Percentiles rank a stretch among this genome's conserved stretches.
Evolutionary conservation across 257 asterid genomes (phyloP).

Genomic region (Plantago ovata): DNA sequence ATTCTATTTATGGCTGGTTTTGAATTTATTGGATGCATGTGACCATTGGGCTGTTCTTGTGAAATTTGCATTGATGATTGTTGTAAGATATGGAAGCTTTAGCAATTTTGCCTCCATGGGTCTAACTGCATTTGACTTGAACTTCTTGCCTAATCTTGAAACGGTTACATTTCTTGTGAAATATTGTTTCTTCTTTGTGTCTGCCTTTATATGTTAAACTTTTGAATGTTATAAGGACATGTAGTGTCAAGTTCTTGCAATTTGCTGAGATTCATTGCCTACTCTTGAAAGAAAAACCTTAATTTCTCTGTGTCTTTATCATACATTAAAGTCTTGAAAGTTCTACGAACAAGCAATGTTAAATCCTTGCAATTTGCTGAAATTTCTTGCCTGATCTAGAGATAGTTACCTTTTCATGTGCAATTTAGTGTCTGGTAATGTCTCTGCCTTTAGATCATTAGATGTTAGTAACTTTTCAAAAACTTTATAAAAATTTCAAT

Average conservation of each 20-base stretch:
- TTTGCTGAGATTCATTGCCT: background rate
- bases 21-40: slow-evolving; percentile 22
- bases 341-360: too few relatives aligned
- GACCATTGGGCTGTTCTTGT: slow-evolving; percentile 19
- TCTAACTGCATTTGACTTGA: background rate
- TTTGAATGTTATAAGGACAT: slow-evolving; percentile 1
- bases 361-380: slow-evolving; percentile 10
- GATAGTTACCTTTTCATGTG: background rate
- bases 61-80: slow-evolving; percentile 4
- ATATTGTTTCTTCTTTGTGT: background rate
- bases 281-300: too few relatives aligned
- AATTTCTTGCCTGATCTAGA: slow-evolving; percentile 13
- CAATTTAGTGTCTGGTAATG: background rate
- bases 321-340: too few relatives aligned
- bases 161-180: background rate
- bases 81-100: slow-evolving; percentile 7
- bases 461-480: too few relatives aligned
- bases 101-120: background rate
- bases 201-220: slow-evolving; percentile 5
- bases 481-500: too few relatives aligned
- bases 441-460: background rate
- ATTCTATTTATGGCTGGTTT: background rate
- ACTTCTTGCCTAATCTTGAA: slow-evolving; percentile 11
- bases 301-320: too few relatives aligned
- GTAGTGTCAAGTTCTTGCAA: slow-evolving; percentile 8